These are phyloP conservation scores for Sarocladiaceae sp. DNA, from an alignment of 2,329 filamentous ascomycete genomes.

Conservation along the genomic window DNA sequence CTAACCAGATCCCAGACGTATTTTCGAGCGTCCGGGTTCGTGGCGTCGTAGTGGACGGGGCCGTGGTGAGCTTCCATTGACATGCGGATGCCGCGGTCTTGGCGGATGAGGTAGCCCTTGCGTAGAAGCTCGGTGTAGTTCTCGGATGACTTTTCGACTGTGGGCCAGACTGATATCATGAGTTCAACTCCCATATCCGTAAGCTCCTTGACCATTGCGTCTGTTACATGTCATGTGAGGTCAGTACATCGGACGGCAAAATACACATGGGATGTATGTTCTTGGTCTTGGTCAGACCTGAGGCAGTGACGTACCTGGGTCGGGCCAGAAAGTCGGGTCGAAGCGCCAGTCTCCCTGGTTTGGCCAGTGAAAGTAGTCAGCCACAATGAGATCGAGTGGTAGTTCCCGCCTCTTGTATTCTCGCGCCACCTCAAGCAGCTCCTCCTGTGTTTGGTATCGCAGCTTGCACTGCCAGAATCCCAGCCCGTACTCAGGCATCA, in stretches of 20 bases:
- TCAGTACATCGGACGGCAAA: not conserved
- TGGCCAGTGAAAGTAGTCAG: conserved; percentile 67
- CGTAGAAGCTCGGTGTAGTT: conserved; percentile 61
- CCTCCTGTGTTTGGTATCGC: conserved; percentile 62
- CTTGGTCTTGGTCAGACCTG: too few relatives aligned
- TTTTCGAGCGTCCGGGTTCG: conserved; percentile 52
- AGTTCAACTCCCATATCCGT: conserved; percentile 55
- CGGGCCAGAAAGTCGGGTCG: conserved; percentile 60
- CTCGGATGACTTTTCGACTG: conserved; percentile 53
- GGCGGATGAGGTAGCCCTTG: conserved; percentile 54
- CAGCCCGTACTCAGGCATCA: conserved; percentile 66
- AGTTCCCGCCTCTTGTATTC: conserved; percentile 53
- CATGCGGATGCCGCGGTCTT: conserved; percentile 54
- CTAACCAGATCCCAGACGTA: conserved; percentile 58
- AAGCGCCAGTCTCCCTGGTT: conserved; percentile 66
- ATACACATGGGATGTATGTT: too few relatives aligned
- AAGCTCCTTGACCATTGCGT: conserved; percentile 60
- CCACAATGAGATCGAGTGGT: conserved; percentile 61
- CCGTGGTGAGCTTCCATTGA: conserved; percentile 57
- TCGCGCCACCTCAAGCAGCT: conserved; percentile 54
- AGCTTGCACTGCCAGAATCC: conserved; percentile 68
- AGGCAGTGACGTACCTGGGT: conserved; percentile 40
- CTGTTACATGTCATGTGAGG: conserved; percentile 19
- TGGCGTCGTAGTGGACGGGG: conserved; percentile 59
- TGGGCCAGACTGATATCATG: conserved; percentile 69